Conservation (phyloP, 768 basidiomycete species). For the Lactifluus pinguis region DNA sequence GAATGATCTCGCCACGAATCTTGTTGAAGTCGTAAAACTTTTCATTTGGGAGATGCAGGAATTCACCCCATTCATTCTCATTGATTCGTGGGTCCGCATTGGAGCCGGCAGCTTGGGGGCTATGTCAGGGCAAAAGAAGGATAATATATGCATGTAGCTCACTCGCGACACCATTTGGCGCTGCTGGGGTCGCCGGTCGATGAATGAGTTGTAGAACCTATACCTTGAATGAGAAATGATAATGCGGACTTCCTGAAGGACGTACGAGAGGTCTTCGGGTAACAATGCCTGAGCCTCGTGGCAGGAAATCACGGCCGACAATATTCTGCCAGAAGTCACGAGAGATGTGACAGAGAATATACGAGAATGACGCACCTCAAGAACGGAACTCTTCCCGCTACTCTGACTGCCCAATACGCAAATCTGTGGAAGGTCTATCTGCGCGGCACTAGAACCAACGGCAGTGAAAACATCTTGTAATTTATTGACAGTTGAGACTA, state of each 20-base stretch:
- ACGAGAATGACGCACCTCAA: slow-evolving; percentile 51
- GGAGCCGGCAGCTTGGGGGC: slow-evolving; percentile 27
- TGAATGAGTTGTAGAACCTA: slow-evolving; percentile 94
- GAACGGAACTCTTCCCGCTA: slow-evolving; percentile 88
- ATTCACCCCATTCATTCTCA: slow-evolving; percentile 97
- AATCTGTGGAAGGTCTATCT: slow-evolving; percentile 88
- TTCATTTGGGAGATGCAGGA: slow-evolving; percentile 90
- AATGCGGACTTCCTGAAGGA: neutral
- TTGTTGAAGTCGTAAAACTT: slow-evolving; percentile 98
- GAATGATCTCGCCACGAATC: slow-evolving; percentile 92
- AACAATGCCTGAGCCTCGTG: slow-evolving; percentile 98
- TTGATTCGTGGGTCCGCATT: slow-evolving; percentile 71
- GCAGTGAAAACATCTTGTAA: slow-evolving; percentile 86
- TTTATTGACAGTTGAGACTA: slow-evolving; percentile 76
- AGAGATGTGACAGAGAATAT: neutral
- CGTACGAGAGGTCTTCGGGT: slow-evolving; percentile 90
- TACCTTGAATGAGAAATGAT: slow-evolving; percentile 1
- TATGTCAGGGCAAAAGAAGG: neutral
- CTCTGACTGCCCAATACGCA: slow-evolving; percentile 88
- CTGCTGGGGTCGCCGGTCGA: slow-evolving; percentile 46
- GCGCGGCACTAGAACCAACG: slow-evolving; percentile 65
- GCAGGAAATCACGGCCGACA: slow-evolving; percentile 95
- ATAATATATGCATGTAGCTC: neutral
- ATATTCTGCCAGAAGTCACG: slow-evolving; percentile 62
- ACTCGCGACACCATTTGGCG: slow-evolving; percentile 36